Evolutionary conservation across 2,329 filamentous ascomycete species (phyloP).

Genomic region (Fonsecaea erecta): DNA sequence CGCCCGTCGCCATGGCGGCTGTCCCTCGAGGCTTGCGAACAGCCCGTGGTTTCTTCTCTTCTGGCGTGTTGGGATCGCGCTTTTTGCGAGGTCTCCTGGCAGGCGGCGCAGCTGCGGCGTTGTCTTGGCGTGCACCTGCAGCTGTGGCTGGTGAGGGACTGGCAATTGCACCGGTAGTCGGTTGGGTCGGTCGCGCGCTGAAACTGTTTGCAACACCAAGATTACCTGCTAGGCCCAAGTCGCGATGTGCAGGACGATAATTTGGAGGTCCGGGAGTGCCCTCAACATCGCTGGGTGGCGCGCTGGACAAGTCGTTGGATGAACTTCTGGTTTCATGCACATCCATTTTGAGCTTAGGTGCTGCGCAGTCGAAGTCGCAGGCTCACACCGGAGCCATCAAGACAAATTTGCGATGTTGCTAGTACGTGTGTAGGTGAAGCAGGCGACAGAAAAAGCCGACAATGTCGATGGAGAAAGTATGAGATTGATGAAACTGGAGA

Average conservation of each 20-base stretch:
- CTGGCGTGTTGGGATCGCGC: slow-evolving; percentile 40
- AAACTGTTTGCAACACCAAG: slow-evolving; percentile 27
- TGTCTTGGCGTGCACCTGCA: slow-evolving; percentile 39
- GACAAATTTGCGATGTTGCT: not conserved
- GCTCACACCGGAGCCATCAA: slow-evolving; percentile 9
- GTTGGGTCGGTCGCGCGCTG: slow-evolving; percentile 28
- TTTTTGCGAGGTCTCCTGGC: slow-evolving; percentile 43
- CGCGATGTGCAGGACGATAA: slow-evolving; percentile 21
- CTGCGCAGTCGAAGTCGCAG: not conserved
- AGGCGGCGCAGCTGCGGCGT: slow-evolving; percentile 35
- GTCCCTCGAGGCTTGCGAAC: slow-evolving; percentile 34
- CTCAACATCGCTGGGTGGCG: slow-evolving; percentile 35
- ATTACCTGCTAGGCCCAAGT: slow-evolving; percentile 18
- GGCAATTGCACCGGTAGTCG: slow-evolving; percentile 5
- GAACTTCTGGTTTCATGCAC: slow-evolving; percentile 33
- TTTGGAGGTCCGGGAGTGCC: slow-evolving; percentile 25
- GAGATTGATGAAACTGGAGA: not conserved
- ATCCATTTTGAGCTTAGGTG: slow-evolving; percentile 33
- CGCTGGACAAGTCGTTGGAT: slow-evolving; percentile 38
- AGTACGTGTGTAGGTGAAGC: not conserved
- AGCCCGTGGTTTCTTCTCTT: slow-evolving; percentile 40
- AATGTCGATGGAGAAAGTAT: not conserved
- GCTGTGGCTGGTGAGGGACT: slow-evolving; percentile 32
- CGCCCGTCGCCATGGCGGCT: slow-evolving; percentile 39
- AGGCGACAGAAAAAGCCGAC: not conserved